These are phyloP conservation scores for Fragaria nilgerrensis DNA, from an alignment of 306 rosid species.

Conservation along the genomic window DNA sequence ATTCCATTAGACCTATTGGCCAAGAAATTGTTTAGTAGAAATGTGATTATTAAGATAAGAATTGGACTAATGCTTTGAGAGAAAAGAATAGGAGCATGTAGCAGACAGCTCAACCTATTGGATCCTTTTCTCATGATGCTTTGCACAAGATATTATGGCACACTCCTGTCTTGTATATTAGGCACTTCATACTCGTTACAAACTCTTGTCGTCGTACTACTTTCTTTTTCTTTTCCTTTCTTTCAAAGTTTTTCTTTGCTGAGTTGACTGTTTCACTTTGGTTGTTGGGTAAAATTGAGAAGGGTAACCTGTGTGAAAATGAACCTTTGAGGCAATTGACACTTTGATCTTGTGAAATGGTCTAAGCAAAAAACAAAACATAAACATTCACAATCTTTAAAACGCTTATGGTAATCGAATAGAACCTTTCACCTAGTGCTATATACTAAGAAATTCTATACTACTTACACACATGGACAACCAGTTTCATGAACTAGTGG, in stretches of 20 bases:
- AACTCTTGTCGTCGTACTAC: background rate
- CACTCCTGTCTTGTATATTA: background rate
- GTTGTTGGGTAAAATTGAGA: no score
- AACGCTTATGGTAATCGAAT: background rate
- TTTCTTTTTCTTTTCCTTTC: no score
- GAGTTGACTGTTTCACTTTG: no score
- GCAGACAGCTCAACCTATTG: background rate
- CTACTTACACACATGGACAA: background rate
- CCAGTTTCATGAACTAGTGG: background rate
- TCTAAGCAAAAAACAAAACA: no score
- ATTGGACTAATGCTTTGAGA: background rate
- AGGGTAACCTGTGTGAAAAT: no score
- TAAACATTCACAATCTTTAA: no score
- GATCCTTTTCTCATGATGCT: background rate
- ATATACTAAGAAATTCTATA: background rate
- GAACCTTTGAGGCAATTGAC: no score
- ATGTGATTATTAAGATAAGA: background rate
- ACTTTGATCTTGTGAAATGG: no score
- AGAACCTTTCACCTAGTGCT: background rate
- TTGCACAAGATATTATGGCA: background rate
- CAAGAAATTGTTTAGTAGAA: background rate
- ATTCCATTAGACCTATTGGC: background rate
- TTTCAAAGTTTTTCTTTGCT: no score
- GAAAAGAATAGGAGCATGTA: background rate
- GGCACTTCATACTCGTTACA: background rate